Evolutionary conservation across 306 rosid genomes (phyloP), one percentile per base, ranked within the genome.

Genomic region (Gynostemma pentaphyllum): DNA sequence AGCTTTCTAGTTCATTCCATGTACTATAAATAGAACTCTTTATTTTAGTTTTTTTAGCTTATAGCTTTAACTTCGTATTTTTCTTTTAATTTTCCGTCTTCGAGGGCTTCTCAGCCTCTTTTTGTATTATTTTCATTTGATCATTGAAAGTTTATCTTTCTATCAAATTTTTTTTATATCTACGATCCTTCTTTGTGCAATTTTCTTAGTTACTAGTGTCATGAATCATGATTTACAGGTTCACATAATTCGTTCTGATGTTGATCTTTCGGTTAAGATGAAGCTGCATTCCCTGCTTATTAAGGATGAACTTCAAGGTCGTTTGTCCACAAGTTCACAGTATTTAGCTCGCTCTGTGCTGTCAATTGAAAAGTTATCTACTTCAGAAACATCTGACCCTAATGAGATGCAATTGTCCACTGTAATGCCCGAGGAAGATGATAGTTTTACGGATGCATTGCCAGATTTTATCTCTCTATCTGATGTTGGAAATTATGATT

Each of bases 261-360:
- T 82, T 52, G 90, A 88, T 72, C 70, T 92, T 60, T 78, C 85
- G 37, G 75, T 88, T 48, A 86, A 83, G 76, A 81, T 78, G 80
- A 92, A 88, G 69, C 72, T 92, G 74, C 99, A 92, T 74, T 88
- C 95, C 45, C 74, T 92, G 70, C 85, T 81, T 77, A 81, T 92
- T 67, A 92, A 80, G 69, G 99, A 88, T 84, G 88, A 92, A 74
- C 95, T 92, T 84, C 90, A 82, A 78, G 85, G 90, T 75, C 78
- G 70, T 66, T 66, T 82, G 6, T 92, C 87, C 23, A 69, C 23
- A 45, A 72, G 78, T 62, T 89, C 88, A 54, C 78, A 69, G 44
- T 92, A 86, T 84, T 81, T 92, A 67, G 96, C 96, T 68, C 83
- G 86, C 71, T 92, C 99, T 4, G 96, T 88, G 66, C 79, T 86